These are phyloP conservation scores for Phytophthora brassicae DNA, from an alignment of 352 stramenopile species.

Conservation along the genomic window DNA sequence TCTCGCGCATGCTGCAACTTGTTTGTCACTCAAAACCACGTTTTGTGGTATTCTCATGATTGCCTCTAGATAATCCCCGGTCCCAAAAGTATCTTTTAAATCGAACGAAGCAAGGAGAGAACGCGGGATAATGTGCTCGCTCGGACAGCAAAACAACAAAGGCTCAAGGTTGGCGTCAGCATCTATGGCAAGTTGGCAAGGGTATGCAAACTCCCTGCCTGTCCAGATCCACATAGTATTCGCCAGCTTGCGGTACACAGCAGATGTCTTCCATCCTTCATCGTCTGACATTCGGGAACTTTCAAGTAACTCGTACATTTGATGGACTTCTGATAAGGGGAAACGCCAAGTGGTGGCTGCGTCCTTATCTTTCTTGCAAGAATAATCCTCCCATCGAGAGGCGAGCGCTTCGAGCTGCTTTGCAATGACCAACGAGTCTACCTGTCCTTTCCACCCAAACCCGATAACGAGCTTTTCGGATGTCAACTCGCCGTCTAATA, in stretches of 20 bases:
- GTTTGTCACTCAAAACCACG: slow-evolving; percentile 25
- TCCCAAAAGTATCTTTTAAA: slow-evolving; percentile 51
- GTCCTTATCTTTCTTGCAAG: slow-evolving; percentile 10
- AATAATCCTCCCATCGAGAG: slow-evolving; percentile 30
- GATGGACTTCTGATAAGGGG: slow-evolving; percentile 47
- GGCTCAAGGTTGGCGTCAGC: slow-evolving; percentile 50
- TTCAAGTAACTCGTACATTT: slow-evolving; percentile 65
- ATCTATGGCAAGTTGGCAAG: slow-evolving; percentile 56
- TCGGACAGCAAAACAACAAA: slow-evolving; percentile 59
- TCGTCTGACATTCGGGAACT: slow-evolving; percentile 29
- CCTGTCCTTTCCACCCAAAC: slow-evolving; percentile 57
- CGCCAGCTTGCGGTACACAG: slow-evolving; percentile 40
- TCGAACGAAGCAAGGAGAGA: slow-evolving; percentile 60
- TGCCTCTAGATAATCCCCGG: slow-evolving; percentile 57
- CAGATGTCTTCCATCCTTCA: slow-evolving; percentile 28
- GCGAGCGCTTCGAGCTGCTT: slow-evolving; percentile 58
- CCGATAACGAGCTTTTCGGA: slow-evolving; percentile 53
- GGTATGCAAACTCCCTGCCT: slow-evolving; percentile 50
- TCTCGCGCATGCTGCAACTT: slow-evolving; percentile 44
- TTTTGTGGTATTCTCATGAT: slow-evolving; percentile 45
- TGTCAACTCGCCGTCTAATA: slow-evolving; percentile 55
- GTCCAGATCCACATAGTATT: slow-evolving; percentile 74
- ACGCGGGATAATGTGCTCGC: slow-evolving; percentile 55
- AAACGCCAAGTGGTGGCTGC: slow-evolving; percentile 26
- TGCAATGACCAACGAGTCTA: slow-evolving; percentile 47